Evolutionary conservation across 2,329 filamentous ascomycete genomes (phyloP).

Genomic region (Fusarium brachygibbosum): DNA sequence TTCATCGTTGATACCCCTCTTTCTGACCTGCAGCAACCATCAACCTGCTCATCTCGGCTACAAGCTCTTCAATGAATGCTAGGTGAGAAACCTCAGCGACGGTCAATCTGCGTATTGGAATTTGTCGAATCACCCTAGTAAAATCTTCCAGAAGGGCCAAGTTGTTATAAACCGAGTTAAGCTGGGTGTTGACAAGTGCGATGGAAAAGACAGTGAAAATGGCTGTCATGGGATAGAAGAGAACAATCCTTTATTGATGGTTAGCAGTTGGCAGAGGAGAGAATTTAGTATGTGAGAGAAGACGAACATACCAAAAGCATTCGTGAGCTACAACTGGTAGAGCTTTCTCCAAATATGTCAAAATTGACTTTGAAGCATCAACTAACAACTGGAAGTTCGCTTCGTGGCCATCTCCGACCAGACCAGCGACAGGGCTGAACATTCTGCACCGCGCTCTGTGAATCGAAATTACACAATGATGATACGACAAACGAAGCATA

Average conservation of each 20-base stretch:
- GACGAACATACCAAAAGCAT: conserved; percentile 6
- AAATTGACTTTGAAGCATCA: conserved; percentile 13
- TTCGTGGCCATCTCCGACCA: background rate
- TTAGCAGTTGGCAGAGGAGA: background rate
- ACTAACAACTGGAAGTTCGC: background rate
- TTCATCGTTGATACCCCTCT: background rate
- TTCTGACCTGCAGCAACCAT: background rate
- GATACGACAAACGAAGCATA: conserved; percentile 10
- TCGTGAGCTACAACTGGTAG: background rate
- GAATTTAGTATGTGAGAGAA: accelerated
- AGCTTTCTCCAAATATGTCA: conserved; percentile 14
- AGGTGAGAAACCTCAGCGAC: conserved; percentile 4
- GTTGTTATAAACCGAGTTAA: background rate
- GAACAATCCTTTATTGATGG: background rate
- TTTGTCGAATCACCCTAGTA: background rate
- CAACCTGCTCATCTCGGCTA: background rate
- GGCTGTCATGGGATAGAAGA: conserved; percentile 16
- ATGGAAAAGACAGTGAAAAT: conserved; percentile 6
- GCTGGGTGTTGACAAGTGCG: background rate
- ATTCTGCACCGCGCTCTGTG: conserved; percentile 4
- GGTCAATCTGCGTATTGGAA: background rate
- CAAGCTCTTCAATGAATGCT: background rate
- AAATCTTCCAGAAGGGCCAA: background rate
- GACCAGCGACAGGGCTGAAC: accelerated
- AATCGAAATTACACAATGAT: conserved; percentile 6